A percentile compares a stretch with the other conserved stretches of the same genome.
Conservation (phyloP, 139 green algal species). For the Chlorokybus atmophyticus region DNA sequence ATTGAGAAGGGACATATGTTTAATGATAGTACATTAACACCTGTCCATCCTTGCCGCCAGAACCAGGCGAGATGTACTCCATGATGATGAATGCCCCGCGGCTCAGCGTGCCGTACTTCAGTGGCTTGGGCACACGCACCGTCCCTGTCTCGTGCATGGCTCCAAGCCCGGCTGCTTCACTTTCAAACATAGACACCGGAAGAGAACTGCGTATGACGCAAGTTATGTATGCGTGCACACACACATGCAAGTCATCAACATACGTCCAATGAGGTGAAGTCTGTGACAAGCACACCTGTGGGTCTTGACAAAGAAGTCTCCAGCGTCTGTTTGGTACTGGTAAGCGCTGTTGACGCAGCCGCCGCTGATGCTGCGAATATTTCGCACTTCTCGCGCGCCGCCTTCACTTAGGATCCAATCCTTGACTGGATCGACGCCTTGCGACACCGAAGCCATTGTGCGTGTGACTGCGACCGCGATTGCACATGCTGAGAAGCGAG, state of each 20-base stretch:
- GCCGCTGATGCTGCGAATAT: constrained; percentile 9
- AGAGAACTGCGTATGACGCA: not conserved
- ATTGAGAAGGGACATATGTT: not conserved
- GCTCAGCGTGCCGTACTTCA: constrained; percentile 14
- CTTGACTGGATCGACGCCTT: constrained; percentile 14
- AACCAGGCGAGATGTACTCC: constrained; percentile 77
- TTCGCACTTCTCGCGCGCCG: constrained; percentile 1
- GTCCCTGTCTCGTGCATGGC: constrained; percentile 31
- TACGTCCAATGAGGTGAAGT: not conserved
- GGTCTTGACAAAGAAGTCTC: constrained; percentile 27
- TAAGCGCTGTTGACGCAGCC: constrained; percentile 22
- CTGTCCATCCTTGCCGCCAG: too few relatives aligned
- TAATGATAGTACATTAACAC: not conserved
- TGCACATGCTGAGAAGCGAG: too few relatives aligned
- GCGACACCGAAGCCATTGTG: too few relatives aligned
- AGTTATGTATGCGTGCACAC: not conserved
- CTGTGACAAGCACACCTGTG: constrained; percentile 22
- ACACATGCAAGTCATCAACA: not conserved
- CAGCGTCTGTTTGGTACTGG: constrained; percentile 21
- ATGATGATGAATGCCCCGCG: constrained; percentile 81
- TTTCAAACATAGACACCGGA: constrained; percentile 26
- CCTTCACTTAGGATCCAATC: constrained; percentile 24
- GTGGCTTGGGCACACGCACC: constrained; percentile 22
- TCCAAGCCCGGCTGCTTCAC: constrained; percentile 23
- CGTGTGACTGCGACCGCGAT: too few relatives aligned